phyloP scores from a whole-genome alignment of 192 early-diverging fungal genomes.

The Pilobolus umbonatus region DNA sequence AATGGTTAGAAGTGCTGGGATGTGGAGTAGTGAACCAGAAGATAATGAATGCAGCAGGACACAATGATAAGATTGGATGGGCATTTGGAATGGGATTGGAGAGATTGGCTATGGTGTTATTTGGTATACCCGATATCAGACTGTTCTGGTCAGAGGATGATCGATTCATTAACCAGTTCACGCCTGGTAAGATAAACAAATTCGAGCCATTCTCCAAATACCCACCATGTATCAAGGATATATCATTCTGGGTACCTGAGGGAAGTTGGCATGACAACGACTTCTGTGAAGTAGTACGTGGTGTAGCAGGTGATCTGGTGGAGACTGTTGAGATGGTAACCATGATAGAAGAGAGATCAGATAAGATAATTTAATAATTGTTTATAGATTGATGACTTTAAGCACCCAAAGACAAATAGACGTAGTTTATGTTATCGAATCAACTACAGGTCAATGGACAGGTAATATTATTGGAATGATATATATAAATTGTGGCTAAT shows the following conservation, averaged over 20 bases:
- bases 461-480: constrained; percentile 34
- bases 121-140: constrained; percentile 92
- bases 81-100: constrained; percentile 98
- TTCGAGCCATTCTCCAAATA: constrained; percentile 89
- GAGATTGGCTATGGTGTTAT: constrained; percentile 92
- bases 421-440: constrained; percentile 89
- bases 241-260: constrained; percentile 82
- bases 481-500: too few species aligned
- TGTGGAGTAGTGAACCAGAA: constrained; percentile 89
- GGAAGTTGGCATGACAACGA: constrained; percentile 85
- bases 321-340: constrained; percentile 81
- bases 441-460: constrained; percentile 95
- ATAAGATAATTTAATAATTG: constrained; percentile 9
- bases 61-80: constrained; percentile 84
- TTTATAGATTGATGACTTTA: constrained; percentile 79
- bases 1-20: constrained; percentile 93
- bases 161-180: constrained; percentile 85
- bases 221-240: constrained; percentile 90
- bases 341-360: too few species aligned
- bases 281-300: constrained; percentile 87
- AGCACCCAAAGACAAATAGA: constrained; percentile 78
- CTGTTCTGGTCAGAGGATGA: constrained; percentile 92
- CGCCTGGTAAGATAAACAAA: constrained; percentile 56
- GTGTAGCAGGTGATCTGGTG: constrained; percentile 87
- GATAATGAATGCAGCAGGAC: constrained; percentile 66